These are phyloP conservation scores for Lasiodiplodia gonubiensis DNA, from an alignment of 2,329 filamentous ascomycete species.

Conservation along the genomic window DNA sequence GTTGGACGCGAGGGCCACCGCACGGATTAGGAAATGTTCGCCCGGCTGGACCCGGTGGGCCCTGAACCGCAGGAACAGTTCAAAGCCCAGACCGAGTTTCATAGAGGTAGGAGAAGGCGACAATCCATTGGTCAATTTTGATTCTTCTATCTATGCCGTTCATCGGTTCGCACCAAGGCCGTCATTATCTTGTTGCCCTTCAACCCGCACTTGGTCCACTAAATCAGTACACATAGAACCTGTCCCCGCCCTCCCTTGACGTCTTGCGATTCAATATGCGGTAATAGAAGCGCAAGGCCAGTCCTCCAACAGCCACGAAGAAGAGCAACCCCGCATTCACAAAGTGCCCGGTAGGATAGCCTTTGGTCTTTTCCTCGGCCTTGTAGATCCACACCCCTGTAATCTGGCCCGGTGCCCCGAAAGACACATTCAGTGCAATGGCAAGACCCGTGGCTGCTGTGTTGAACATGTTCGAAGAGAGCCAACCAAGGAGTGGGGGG, in stretches of 20 bases:
- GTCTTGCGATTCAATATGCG: conserved; percentile 50
- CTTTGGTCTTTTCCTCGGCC: conserved; percentile 61
- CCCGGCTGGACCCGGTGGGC: conserved; percentile 5
- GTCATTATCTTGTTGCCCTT: not conserved
- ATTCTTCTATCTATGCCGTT: not conserved
- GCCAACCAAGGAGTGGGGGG: conserved; percentile 72
- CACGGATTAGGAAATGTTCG: conserved; percentile 19
- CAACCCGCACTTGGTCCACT: not conserved
- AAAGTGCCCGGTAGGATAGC: conserved; percentile 75
- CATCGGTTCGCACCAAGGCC: too few relatives aligned
- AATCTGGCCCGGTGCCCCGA: conserved; percentile 73
- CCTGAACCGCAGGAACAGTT: not conserved
- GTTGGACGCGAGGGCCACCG: conserved; percentile 8
- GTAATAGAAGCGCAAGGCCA: conserved; percentile 64
- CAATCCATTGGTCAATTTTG: conserved; percentile 14
- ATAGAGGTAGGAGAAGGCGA: not conserved
- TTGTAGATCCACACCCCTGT: conserved; percentile 78
- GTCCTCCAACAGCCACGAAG: conserved; percentile 62
- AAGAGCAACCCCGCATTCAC: conserved; percentile 66
- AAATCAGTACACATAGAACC: conserved; percentile 26
- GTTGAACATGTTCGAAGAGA: conserved; percentile 69
- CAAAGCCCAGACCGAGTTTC: conserved; percentile 7
- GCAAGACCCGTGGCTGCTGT: conserved; percentile 71
- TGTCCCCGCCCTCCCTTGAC: conserved; percentile 19
- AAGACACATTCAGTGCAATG: conserved; percentile 72